A percentile compares a stretch with the other conserved stretches of the same genome.
These are phyloP conservation scores for Kuraishia capsulata DNA, from an alignment of 805 yeast species.

Conservation along the genomic window DNA sequence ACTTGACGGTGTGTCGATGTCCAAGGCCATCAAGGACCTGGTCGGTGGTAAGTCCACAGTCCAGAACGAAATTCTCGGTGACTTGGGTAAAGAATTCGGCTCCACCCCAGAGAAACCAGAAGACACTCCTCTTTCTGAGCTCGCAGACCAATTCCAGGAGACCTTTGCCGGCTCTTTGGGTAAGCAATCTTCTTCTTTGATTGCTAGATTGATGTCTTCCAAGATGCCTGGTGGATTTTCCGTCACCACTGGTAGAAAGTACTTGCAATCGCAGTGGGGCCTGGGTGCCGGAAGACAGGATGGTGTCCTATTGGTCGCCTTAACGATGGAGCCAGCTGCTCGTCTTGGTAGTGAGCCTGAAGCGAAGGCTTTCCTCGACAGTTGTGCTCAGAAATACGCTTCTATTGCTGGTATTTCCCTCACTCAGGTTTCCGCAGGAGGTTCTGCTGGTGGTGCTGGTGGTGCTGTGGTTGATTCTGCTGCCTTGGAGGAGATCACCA, in stretches of 20 bases:
- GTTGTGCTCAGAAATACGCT: conserved; percentile 78
- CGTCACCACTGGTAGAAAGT: conserved; percentile 83
- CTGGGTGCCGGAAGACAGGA: conserved; percentile 93
- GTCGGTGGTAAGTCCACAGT: conserved; percentile 99
- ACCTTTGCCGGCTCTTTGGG: conserved; percentile 84
- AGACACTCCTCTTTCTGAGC: conserved; percentile 91
- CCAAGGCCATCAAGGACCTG: conserved; percentile 92
- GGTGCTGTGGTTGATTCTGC: conserved; percentile 92
- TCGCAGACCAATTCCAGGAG: conserved; percentile 93
- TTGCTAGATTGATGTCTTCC: conserved; percentile 87
- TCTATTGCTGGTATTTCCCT: conserved; percentile 71
- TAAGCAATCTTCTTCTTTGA: conserved; percentile 82
- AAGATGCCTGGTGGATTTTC: conserved; percentile 99
- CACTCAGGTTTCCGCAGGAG: conserved; percentile 52
- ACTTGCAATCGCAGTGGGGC: conserved; percentile 89
- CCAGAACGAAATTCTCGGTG: conserved; percentile 98
- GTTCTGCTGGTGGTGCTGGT: conserved; percentile 49
- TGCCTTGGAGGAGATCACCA: conserved; percentile 76
- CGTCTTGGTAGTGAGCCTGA: conserved; percentile 84
- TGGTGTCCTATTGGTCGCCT: conserved; percentile 70
- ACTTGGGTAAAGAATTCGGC: conserved; percentile 96
- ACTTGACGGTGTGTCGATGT: conserved; percentile 73
- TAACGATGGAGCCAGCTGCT: conserved; percentile 83
- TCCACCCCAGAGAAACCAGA: conserved; percentile 98
- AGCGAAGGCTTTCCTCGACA: conserved; percentile 84